phyloP scores from a whole-genome alignment of 2,329 filamentous ascomycete genomes.

The Apiospora sp. region DNA sequence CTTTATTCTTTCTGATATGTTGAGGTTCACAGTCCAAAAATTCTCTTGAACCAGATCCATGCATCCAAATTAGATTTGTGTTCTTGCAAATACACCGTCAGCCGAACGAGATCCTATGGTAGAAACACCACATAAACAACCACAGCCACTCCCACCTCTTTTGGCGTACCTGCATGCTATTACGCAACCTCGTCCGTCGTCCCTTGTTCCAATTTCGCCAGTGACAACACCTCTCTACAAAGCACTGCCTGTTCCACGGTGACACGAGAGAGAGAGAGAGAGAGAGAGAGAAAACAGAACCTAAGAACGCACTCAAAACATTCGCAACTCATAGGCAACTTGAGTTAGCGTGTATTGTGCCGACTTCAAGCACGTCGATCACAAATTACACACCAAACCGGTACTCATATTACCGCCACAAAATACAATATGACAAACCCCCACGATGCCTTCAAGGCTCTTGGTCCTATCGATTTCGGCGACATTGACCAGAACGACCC shows the following conservation, averaged over 20 bases:
- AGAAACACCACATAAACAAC: background rate
- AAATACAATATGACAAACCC: constrained; percentile 37
- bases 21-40: background rate
- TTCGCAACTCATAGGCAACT: background rate
- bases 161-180: background rate
- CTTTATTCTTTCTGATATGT: background rate
- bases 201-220: background rate
- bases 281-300: background rate
- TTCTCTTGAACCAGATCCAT: background rate
- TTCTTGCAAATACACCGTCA: background rate
- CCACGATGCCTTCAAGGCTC: constrained; percentile 61
- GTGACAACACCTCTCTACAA: background rate
- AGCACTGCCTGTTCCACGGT: background rate
- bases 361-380: background rate
- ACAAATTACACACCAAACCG: background rate
- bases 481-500: constrained; percentile 54
- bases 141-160: background rate
- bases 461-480: constrained; percentile 60
- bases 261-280: background rate
- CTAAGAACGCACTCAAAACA: background rate
- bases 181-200: background rate
- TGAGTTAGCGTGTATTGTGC: background rate
- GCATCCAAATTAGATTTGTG: background rate
- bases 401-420: background rate
- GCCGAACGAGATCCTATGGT: background rate